phyloP scores from a whole-genome alignment of 2,329 filamentous ascomycete genomes.

The Calonectria crousiana region DNA sequence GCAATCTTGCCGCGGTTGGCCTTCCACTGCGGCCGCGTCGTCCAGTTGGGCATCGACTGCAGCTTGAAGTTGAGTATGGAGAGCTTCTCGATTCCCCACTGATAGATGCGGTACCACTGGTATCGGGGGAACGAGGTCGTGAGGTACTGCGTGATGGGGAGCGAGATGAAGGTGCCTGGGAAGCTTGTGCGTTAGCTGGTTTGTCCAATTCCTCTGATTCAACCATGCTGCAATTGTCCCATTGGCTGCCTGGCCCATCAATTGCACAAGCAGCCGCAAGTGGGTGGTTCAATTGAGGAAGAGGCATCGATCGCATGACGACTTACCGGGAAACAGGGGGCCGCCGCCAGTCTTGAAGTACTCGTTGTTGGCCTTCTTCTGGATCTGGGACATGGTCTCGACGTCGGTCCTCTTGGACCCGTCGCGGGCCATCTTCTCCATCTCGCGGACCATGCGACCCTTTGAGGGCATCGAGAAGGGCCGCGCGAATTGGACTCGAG shows the following conservation, averaged over 20 bases:
- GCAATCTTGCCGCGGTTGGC: conserved; percentile 56
- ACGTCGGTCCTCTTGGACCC: conserved; percentile 40
- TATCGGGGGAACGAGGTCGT: conserved; percentile 50
- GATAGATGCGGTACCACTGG: conserved; percentile 51
- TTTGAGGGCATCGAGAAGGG: conserved; percentile 43
- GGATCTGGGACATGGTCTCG: conserved; percentile 47
- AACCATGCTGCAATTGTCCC: not conserved
- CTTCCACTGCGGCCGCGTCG: conserved; percentile 58
- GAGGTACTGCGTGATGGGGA: conserved; percentile 54
- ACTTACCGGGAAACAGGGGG: conserved; percentile 51
- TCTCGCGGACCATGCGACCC: conserved; percentile 44
- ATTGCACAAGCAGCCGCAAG: conserved; percentile 7
- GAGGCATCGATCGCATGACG: not conserved
- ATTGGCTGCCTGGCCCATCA: conserved; percentile 7
- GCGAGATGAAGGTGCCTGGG: conserved; percentile 62
- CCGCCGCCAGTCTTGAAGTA: conserved; percentile 50
- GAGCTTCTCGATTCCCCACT: conserved; percentile 51
- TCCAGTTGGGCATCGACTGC: conserved; percentile 59
- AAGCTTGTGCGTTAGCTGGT: not conserved
- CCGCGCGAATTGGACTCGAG: conserved; percentile 40
- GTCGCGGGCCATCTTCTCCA: conserved; percentile 41
- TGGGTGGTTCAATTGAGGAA: not conserved
- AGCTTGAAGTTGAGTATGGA: conserved; percentile 55
- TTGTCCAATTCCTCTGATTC: not conserved
- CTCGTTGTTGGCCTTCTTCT: conserved; percentile 47